A percentile compares a stretch with the other conserved stretches of the same genome.
Evolutionary conservation across 805 yeast genomes (phyloP).

Genomic region (Babjeviella inositovora): DNA sequence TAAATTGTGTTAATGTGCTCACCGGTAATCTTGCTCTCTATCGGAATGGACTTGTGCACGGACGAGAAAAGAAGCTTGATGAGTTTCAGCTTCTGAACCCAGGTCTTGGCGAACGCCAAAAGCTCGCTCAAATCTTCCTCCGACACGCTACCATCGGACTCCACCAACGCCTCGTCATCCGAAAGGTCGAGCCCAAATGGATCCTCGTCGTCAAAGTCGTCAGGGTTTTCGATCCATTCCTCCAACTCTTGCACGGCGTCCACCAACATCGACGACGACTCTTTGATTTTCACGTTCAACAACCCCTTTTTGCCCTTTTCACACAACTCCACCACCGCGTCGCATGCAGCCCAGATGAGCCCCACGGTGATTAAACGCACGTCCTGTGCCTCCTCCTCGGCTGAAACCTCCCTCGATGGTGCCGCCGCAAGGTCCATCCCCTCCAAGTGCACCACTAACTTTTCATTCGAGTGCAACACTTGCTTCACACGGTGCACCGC

Average conservation of each 20-base stretch:
- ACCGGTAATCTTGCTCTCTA: constrained; percentile 16
- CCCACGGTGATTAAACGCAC: constrained; percentile 46
- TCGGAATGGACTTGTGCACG: constrained; percentile 39
- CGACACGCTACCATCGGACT: constrained; percentile 2
- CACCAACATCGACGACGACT: constrained; percentile 25
- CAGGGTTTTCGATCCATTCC: constrained; percentile 57
- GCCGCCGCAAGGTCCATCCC: no score
- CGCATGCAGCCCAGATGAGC: constrained; percentile 58
- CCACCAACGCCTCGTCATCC: constrained; percentile 6
- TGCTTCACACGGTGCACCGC: constrained; percentile 9
- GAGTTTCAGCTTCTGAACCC: constrained; percentile 38
- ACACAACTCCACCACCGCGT: constrained; percentile 20
- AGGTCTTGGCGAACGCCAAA: constrained; percentile 20
- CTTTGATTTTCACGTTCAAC: constrained; percentile 26
- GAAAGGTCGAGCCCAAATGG: constrained; percentile 27
- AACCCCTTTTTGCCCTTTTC: constrained; percentile 36
- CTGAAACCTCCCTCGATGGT: constrained; percentile 3
- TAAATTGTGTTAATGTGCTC: constrained; percentile 28
- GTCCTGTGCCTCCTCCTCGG: constrained; percentile 9
- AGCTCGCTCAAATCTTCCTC: constrained; percentile 11
- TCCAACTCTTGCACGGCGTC: constrained; percentile 56
- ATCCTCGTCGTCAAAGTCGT: constrained; percentile 24
- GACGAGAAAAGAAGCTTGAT: constrained; percentile 43
- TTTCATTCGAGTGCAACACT: constrained; percentile 4
- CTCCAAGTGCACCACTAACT: constrained; percentile 5